A percentile compares a stretch with the other conserved stretches of the same genome.
Evolutionary conservation across 169 alveolate genomes (phyloP).

Genomic region (Plasmodium gallinaceum): DNA sequence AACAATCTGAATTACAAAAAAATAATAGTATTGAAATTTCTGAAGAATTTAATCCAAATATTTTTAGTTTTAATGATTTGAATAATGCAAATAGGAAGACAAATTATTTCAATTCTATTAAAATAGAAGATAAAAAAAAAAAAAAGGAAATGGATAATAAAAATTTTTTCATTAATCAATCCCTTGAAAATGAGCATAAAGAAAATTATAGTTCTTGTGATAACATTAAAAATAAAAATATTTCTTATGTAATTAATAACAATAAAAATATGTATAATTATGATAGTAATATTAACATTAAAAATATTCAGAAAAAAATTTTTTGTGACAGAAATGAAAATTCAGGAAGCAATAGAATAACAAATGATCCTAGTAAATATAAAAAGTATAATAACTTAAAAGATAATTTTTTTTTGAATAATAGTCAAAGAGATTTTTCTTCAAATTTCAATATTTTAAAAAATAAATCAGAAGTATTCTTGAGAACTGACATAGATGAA

Average conservation of each 20-base stretch:
- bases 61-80: conserved; percentile 18
- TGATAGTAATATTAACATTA: conserved; percentile 12
- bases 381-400: conserved; percentile 70
- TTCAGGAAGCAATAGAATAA: conserved; percentile 6
- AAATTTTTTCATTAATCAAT: conserved; percentile 1
- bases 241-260: too few species aligned
- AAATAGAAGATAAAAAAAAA: conserved; percentile 32
- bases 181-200: conserved; percentile 9
- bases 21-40: neutral
- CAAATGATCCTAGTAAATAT: conserved; percentile 31
- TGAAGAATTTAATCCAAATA: conserved; percentile 7
- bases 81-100: conserved; percentile 7
- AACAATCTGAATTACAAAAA: conserved; percentile 11
- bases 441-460: conserved; percentile 26
- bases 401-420: conserved; percentile 62
- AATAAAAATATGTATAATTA: conserved; percentile 18
- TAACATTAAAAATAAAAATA: neutral
- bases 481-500: conserved; percentile 33
- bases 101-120: neutral
- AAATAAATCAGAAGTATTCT: conserved; percentile 52
- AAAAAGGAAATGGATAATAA: conserved; percentile 16
- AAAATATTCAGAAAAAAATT: conserved; percentile 2
- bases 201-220: neutral
- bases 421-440: conserved; percentile 23
- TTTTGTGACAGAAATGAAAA: conserved; percentile 13